Evolutionary conservation across 345 rosid species (phyloP).

Genomic region (Heritiera fomes): DNA sequence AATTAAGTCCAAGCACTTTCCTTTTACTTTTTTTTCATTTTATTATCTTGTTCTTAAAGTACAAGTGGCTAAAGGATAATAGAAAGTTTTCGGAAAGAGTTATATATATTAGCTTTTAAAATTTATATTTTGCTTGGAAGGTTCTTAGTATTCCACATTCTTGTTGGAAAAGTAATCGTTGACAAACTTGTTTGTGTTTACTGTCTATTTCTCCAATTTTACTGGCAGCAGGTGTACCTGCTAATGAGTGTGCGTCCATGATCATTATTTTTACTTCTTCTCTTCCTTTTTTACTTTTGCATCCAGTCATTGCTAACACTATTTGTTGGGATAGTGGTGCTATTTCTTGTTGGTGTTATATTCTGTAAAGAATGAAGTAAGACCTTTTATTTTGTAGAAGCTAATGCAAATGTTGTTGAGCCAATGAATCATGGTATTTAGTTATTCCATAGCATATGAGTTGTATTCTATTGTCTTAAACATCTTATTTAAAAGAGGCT

Average conservation of each 20-base stretch:
- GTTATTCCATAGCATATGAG: not conserved
- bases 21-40: not conserved
- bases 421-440: not conserved
- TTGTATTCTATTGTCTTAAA: constrained; percentile 6
- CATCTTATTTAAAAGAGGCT: not conserved
- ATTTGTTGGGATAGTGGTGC: not conserved
- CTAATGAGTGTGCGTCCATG: not conserved
- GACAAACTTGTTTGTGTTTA: constrained; percentile 4
- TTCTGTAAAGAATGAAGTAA: not conserved
- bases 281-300: not conserved
- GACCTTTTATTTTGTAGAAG: not conserved
- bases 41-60: not conserved
- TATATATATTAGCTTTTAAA: constrained; percentile 7
- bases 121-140: not conserved
- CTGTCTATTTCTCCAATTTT: not conserved
- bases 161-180: not conserved
- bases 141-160: constrained; percentile 6
- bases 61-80: not conserved
- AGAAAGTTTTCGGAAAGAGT: not conserved
- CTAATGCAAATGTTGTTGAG: not conserved
- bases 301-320: not conserved
- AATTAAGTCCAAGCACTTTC: not conserved
- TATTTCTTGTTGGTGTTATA: not conserved
- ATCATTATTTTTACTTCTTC: not conserved
- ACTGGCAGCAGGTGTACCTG: not conserved